Percentiles rank a stretch among this genome's conserved stretches.
phyloP scores from a whole-genome alignment of 805 yeast species.

The Ogataea salicorniae region DNA sequence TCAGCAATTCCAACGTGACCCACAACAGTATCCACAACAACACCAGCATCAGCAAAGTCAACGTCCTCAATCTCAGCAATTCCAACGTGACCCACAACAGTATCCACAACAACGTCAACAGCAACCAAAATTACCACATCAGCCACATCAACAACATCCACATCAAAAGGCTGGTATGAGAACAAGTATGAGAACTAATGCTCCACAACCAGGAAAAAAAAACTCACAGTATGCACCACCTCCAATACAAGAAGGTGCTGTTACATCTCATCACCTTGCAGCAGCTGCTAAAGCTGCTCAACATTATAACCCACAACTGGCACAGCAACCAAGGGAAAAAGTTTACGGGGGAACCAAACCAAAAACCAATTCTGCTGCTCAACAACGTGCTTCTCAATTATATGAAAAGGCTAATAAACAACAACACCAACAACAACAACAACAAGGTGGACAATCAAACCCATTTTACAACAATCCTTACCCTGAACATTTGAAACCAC shows the following conservation, averaged over 20 bases:
- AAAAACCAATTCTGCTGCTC: constrained; percentile 18
- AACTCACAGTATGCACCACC: too few species aligned
- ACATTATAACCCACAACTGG: constrained; percentile 15
- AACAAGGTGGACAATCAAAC: constrained; percentile 8
- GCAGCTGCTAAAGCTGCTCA: constrained; percentile 32
- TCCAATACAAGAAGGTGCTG: not conserved
- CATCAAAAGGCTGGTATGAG: not conserved
- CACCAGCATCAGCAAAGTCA: constrained; percentile 1
- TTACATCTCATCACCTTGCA: constrained; percentile 14
- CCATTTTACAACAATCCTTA: constrained; percentile 29
- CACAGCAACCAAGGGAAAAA: constrained; percentile 3
- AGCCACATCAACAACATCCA: not conserved
- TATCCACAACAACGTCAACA: too few species aligned
- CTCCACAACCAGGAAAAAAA: too few species aligned
- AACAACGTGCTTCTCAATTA: constrained; percentile 45
- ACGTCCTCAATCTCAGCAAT: constrained; percentile 14
- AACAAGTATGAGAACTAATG: too few species aligned
- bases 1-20: constrained; percentile 27
- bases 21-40: not conserved
- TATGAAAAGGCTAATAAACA: constrained; percentile 45
- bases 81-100: constrained; percentile 19
- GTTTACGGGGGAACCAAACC: constrained; percentile 1
- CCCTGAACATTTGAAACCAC: constrained; percentile 26
- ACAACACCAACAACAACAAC: constrained; percentile 8
- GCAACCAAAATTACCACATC: too few species aligned